Conservation (phyloP, 768 basidiomycete genomes). For the Suillus placidus region DNA sequence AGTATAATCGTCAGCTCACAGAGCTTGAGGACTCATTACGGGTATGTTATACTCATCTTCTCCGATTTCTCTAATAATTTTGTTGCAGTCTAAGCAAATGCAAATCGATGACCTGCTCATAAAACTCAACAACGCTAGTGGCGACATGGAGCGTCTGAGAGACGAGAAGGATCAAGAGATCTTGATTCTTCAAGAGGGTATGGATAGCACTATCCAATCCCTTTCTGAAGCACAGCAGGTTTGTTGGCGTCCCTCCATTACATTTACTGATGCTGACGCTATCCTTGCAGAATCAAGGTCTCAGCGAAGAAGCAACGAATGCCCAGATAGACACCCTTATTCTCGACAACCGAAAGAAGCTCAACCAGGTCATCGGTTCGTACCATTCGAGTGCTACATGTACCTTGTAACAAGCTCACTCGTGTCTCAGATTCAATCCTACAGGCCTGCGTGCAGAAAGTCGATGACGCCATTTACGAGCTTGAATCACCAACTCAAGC, state of each 20-base stretch:
- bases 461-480: constrained; percentile 97
- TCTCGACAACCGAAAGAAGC: constrained; percentile 94
- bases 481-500: constrained; percentile 94
- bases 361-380: constrained; percentile 94
- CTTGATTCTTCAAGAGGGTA: constrained; percentile 90
- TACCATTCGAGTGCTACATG: constrained; percentile 14
- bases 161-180: constrained; percentile 99
- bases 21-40: constrained; percentile 96
- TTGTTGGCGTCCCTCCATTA: constrained; percentile 14
- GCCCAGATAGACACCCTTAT: constrained; percentile 98
- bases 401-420: constrained; percentile 16
- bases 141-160: constrained; percentile 77
- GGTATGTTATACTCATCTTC: constrained; percentile 46
- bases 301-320: constrained; percentile 87
- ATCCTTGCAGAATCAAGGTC: constrained; percentile 66
- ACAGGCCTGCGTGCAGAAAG: constrained; percentile 94
- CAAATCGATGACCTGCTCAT: constrained; percentile 91
- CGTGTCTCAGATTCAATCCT: constrained; percentile 84
- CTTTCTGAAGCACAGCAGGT: constrained; percentile 88
- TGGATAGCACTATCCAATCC: constrained; percentile 90
- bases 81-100: constrained; percentile 82
- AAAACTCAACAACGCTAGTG: constrained; percentile 74
- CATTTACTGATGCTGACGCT: constrained; percentile 6
- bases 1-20: constrained; percentile 94
- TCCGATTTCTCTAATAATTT: constrained; percentile 18